Percentiles rank a stretch among this genome's conserved stretches.
Evolutionary conservation across 2,329 filamentous ascomycete genomes (phyloP).

Genomic region (Aspergillus novoparasiticus): DNA sequence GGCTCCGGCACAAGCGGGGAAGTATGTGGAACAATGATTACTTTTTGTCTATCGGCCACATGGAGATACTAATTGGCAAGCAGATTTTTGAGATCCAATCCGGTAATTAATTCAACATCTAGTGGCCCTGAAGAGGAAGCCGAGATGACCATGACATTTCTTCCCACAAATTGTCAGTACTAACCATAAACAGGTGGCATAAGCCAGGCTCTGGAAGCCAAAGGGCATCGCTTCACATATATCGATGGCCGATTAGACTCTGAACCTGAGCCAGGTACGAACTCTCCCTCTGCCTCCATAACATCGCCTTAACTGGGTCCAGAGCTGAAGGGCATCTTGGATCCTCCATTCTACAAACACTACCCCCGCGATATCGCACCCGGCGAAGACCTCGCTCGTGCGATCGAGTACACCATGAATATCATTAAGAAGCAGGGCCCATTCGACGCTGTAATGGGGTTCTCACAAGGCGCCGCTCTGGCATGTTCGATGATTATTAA

Average conservation of each 20-base stretch:
- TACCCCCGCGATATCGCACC: slow-evolving; percentile 28
- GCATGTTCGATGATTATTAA: slow-evolving; percentile 29
- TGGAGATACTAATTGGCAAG: neutral
- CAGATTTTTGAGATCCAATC: slow-evolving; percentile 39
- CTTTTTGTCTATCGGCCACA: neutral
- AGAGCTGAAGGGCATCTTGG: slow-evolving; percentile 35
- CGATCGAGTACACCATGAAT: slow-evolving; percentile 28
- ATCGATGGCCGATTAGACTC: slow-evolving; percentile 30
- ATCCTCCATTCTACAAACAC: slow-evolving; percentile 36
- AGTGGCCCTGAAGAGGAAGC: neutral
- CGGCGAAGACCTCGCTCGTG: slow-evolving; percentile 24
- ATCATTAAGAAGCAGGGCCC: slow-evolving; percentile 30
- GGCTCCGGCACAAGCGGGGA: slow-evolving; percentile 35
- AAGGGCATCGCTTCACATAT: slow-evolving; percentile 33
- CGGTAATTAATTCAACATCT: slow-evolving; percentile 17
- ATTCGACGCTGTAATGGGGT: slow-evolving; percentile 37
- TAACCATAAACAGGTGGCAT: slow-evolving; percentile 30
- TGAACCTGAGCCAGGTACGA: slow-evolving; percentile 30
- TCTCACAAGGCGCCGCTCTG: slow-evolving; percentile 35
- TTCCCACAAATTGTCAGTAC: neutral
- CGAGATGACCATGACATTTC: neutral
- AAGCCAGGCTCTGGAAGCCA: slow-evolving; percentile 27
- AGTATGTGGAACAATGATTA: slow-evolving; percentile 20
- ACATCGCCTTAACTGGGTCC: slow-evolving; percentile 1
- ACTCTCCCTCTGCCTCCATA: neutral